Evolutionary conservation across 257 asterid species (phyloP).

Genomic region (Petunia secreta): DNA sequence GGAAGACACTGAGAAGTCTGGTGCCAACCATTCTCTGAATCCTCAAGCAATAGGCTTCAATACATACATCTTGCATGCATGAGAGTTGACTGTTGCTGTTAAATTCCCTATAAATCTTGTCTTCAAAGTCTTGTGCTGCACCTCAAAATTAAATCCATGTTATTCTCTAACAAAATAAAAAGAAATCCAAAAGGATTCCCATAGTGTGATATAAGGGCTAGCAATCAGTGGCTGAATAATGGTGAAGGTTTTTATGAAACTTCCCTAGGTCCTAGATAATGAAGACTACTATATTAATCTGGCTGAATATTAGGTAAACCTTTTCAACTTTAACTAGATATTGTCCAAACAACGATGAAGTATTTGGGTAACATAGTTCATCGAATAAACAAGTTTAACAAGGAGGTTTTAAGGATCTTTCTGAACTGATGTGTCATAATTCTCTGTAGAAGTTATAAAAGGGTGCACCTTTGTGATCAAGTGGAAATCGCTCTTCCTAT

Average conservation of each 20-base stretch:
- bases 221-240: neutral
- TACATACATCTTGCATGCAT: slow-evolving; percentile 81
- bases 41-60: slow-evolving; percentile 55
- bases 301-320: neutral
- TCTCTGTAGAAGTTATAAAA: neutral
- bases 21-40: neutral
- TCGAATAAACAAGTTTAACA: neutral
- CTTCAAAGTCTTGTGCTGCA: slow-evolving; percentile 75
- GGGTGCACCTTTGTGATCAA: neutral
- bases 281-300: neutral
- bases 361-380: neutral
- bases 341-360: neutral
- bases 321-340: too few species aligned
- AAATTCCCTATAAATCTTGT: slow-evolving; percentile 60
- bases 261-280: neutral
- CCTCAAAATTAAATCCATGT: neutral
- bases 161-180: neutral
- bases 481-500: neutral
- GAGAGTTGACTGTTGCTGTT: slow-evolving; percentile 67
- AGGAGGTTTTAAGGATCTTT: neutral
- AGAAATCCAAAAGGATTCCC: neutral
- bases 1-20: neutral
- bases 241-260: neutral
- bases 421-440: neutral
- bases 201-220: neutral